These are phyloP conservation scores for Lithospermum erythrorhizon DNA, from an alignment of 257 asterid genomes.

Conservation along the genomic window DNA sequence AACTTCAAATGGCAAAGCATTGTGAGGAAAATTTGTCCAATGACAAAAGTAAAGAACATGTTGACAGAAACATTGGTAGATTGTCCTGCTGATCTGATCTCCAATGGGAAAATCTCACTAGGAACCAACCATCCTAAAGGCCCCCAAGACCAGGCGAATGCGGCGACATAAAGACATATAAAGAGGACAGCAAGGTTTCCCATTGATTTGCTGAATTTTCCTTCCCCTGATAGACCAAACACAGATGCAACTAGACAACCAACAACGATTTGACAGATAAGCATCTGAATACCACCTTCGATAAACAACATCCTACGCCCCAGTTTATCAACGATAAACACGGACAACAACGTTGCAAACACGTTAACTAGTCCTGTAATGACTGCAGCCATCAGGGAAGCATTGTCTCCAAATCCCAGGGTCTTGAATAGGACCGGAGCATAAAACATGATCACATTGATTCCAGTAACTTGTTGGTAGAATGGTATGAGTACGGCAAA, in stretches of 20 bases:
- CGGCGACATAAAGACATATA: conserved; percentile 46
- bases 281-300: conserved; percentile 40
- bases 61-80: conserved; percentile 32
- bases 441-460: conserved; percentile 51
- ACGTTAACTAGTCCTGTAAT: conserved; percentile 36
- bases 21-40: conserved; percentile 31
- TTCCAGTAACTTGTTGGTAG: conserved; percentile 48
- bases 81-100: conserved; percentile 44
- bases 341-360: conserved; percentile 28
- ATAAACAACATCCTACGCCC: conserved; percentile 32
- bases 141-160: conserved; percentile 64
- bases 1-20: conserved; percentile 38
- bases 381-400: conserved; percentile 41
- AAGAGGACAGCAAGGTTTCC: conserved; percentile 30
- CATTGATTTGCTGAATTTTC: conserved; percentile 17
- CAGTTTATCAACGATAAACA: conserved; percentile 27
- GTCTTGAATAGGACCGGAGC: conserved; percentile 61
- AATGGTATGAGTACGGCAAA: conserved; percentile 37
- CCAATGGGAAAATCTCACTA: conserved; percentile 48
- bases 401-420: conserved; percentile 39
- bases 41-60: conserved; percentile 39
- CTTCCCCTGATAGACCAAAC: conserved; percentile 25
- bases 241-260: conserved; percentile 19
- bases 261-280: conserved; percentile 21
- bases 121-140: conserved; percentile 66